Evolutionary conservation across 83 land plant genomes (phyloP).

Genomic region (Thuja plicata): DNA sequence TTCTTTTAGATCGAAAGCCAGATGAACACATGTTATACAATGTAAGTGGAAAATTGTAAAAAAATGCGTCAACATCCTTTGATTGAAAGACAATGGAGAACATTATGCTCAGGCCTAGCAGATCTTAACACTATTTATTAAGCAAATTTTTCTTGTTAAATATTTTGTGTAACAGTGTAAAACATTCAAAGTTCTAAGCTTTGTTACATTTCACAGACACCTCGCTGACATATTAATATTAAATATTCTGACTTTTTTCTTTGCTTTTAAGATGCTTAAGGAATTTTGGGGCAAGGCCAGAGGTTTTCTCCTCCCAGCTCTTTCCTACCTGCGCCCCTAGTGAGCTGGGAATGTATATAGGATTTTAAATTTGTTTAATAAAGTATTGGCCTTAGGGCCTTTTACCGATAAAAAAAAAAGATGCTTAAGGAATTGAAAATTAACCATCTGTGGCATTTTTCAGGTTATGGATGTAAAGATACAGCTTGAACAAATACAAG

Average conservation of each 20-base stretch:
- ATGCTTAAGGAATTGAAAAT: background rate
- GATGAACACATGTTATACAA: background rate
- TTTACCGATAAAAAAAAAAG: too few relatives aligned
- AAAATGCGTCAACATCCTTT: background rate
- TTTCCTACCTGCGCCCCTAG: too few relatives aligned
- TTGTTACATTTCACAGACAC: background rate
- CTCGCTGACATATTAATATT: background rate
- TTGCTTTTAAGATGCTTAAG: background rate
- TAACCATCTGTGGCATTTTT: background rate
- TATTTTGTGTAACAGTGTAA: background rate
- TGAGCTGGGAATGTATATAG: too few relatives aligned
- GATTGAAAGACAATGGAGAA: background rate
- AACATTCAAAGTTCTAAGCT: background rate
- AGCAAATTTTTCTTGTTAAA: background rate
- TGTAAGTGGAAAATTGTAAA: background rate
- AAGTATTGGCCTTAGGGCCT: too few relatives aligned
- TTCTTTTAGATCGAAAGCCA: background rate
- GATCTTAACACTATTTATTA: background rate
- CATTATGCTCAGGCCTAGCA: background rate
- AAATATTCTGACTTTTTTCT: background rate
- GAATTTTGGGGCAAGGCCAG: too few relatives aligned
- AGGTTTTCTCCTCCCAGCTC: too few relatives aligned
- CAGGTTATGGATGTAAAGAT: conserved; percentile 40
- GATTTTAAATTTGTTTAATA: too few relatives aligned
- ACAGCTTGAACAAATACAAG: conserved; percentile 34